phyloP scores from a whole-genome alignment of 306 rosid species.

The Acacia melanoxylon region DNA sequence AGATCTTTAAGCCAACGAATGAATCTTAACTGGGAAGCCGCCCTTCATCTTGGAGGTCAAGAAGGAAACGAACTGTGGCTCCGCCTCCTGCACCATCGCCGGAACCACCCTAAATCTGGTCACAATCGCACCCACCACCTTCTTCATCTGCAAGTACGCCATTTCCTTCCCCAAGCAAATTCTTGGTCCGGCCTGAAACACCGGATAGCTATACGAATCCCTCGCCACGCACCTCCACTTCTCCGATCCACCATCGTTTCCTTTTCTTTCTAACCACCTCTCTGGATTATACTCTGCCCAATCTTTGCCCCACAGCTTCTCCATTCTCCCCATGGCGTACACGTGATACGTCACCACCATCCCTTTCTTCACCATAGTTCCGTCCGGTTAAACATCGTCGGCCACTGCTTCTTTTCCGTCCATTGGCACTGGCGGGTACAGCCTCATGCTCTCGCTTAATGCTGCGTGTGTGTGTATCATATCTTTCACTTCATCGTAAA shows the following conservation, averaged over 20 bases:
- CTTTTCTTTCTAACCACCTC: background rate
- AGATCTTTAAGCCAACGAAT: background rate
- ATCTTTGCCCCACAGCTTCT: conserved; percentile 18
- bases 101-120: conserved; percentile 56
- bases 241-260: background rate
- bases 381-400: conserved; percentile 54
- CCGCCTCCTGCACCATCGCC: conserved; percentile 12
- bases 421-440: conserved; percentile 48
- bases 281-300: conserved; percentile 7
- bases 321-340: conserved; percentile 54
- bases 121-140: conserved; percentile 53
- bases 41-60: conserved; percentile 59
- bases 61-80: conserved; percentile 40
- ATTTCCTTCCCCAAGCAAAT: conserved; percentile 74
- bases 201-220: no score
- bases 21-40: conserved; percentile 59
- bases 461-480: conserved; percentile 57
- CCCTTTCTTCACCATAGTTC: conserved; percentile 53
- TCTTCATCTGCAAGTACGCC: conserved; percentile 90
- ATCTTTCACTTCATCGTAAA: conserved; percentile 43
- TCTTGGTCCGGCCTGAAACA: conserved; percentile 87
- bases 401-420: conserved; percentile 34
- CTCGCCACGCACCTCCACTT: no score
- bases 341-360: conserved; percentile 42
- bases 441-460: conserved; percentile 56